phyloP scores from a whole-genome alignment of 208 protist genomes.

The Leishmania guyanensis region DNA sequence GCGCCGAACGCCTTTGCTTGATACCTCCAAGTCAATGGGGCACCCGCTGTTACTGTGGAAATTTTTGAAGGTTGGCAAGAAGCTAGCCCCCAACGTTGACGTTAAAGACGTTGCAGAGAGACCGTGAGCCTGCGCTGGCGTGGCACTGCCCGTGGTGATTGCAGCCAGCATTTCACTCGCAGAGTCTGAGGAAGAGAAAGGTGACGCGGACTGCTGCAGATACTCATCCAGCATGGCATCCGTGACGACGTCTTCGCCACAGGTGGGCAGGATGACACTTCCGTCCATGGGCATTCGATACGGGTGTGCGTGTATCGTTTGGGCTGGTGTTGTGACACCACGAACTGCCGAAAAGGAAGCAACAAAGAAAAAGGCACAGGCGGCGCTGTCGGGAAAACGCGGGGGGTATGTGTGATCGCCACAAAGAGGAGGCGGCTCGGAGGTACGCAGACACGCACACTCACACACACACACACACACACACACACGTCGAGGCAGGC shows the following conservation, averaged over 20 bases:
- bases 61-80: background rate
- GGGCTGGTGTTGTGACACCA: background rate
- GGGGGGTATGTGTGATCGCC: background rate
- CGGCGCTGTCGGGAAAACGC: background rate
- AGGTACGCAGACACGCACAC: too few species aligned
- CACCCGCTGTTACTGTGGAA: background rate
- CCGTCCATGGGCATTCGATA: constrained; percentile 14
- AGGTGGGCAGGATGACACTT: constrained; percentile 10
- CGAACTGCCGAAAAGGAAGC: background rate
- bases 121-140: background rate
- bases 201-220: background rate
- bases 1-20: background rate
- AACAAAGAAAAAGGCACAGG: background rate
- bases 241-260: constrained; percentile 32
- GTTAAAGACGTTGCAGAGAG: background rate
- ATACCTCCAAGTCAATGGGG: background rate
- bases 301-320: background rate
- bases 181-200: background rate
- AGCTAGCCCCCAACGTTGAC: background rate
- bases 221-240: constrained; percentile 38
- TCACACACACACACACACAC: too few species aligned
- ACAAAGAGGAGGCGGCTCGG: background rate
- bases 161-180: background rate
- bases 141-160: background rate
- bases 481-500: background rate